These are phyloP conservation scores for Tylopilus subfusipes DNA, from an alignment of 768 basidiomycete genomes.

Conservation along the genomic window DNA sequence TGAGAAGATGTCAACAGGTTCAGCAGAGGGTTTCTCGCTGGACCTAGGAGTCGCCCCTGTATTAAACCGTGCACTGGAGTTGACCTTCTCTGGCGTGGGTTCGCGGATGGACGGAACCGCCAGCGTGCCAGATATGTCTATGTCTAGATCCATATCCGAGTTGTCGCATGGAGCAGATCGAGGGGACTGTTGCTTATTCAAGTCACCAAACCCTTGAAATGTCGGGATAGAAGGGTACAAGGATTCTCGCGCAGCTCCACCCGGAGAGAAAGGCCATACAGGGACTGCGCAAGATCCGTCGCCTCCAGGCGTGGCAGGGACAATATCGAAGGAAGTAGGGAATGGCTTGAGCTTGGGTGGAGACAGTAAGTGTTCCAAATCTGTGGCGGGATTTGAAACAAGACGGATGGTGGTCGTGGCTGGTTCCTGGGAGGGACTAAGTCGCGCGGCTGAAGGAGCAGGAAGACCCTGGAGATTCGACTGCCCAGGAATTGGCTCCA, in stretches of 20 bases:
- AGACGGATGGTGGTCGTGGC: conserved; percentile 49
- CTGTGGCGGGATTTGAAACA: conserved; percentile 30
- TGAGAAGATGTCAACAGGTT: conserved; percentile 40
- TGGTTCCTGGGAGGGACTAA: conserved; percentile 52
- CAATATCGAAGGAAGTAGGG: conserved; percentile 64
- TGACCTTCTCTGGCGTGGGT: conserved; percentile 21
- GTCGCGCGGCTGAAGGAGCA: conserved; percentile 55
- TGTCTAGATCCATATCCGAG: conserved; percentile 34
- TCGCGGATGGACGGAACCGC: conserved; percentile 14
- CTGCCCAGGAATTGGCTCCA: conserved; percentile 57
- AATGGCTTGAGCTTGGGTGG: conserved; percentile 69
- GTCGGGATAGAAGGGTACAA: conserved; percentile 40
- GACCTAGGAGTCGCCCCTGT: conserved; percentile 26
- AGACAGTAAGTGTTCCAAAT: conserved; percentile 26
- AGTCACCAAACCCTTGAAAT: conserved; percentile 31
- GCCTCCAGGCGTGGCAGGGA: conserved; percentile 50
- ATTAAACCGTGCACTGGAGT: conserved; percentile 9
- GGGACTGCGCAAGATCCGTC: conserved; percentile 18
- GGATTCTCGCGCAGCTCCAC: conserved; percentile 20
- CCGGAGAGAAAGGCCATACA: conserved; percentile 43
- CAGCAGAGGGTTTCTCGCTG: conserved; percentile 31
- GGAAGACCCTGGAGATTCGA: conserved; percentile 56
- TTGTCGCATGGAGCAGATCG: conserved; percentile 18
- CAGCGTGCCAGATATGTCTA: conserved; percentile 37
- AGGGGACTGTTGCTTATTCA: conserved; percentile 16